Base-by-base conservation (phyloP, 2,329 filamentous ascomycete genomes). In the Scytalidium lignicola region DNA sequence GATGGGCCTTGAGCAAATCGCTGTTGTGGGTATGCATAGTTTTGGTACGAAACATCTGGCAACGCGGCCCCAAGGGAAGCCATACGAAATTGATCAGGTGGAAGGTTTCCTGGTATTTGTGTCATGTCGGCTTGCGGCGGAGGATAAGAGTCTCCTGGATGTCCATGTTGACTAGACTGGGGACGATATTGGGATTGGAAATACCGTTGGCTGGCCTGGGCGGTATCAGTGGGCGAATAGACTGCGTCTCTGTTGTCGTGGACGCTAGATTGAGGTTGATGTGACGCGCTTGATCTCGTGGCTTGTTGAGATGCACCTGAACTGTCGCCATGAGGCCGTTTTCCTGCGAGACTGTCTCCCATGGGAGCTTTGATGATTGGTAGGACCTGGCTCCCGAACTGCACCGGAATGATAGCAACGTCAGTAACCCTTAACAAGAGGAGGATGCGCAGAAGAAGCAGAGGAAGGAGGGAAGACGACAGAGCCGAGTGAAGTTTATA, bases 31-130 rank as follows among this genome's bases (percentile, higher is more conserved):
- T 52, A 51, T 7, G 49, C 45, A 39, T 61, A 61, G 28, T 50
- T 55, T 44, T 58, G 58, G 42, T 62, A 59, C 9, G 51, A 48
- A 32, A 46, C 32, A 40, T 63, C 61, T 39, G 62, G 59, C 9
- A 65, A 50, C 2, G 57, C 48, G 18, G 46, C 51, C 29, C 54
- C 55, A 5, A 65, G 46, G 39, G 50, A 45, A n/a, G 42, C 48
- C 54, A 65, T 57, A 32, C 56, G 55, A 37, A 63, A 64, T 12
- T 52, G 18, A 20, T 61, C 58, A 26, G 50, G 48, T 41, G 20
- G 43, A 6, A 19, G 8, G 26, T 26, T 19, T 7, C 43, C 43
- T 45, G 21, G 43, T n/a, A 28, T 4, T 18, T 7, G 41, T 15
- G 17, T 10, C 41, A 44, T 50, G 42, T 17, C 22, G 22, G 41